Evolutionary conservation across 2,329 filamentous ascomycete species (phyloP).

Genomic region (Phialophora verrucosa): DNA sequence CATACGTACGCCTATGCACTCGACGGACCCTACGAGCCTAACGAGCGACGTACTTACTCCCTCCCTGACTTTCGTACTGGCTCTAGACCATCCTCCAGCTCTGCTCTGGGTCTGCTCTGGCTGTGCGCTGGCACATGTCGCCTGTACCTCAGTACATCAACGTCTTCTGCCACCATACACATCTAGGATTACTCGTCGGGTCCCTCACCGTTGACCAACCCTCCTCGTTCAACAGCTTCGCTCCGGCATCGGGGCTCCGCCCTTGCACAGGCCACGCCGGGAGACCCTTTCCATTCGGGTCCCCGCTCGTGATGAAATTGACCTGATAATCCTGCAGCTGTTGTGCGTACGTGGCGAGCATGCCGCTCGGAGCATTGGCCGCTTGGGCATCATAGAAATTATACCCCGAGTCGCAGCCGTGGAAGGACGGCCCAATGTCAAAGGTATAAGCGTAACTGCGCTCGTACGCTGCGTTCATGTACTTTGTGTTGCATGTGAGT

Average conservation of each 20-base stretch:
- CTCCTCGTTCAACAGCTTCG: slow-evolving; percentile 39
- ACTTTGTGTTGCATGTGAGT: slow-evolving; percentile 61
- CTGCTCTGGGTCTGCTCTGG: too few relatives aligned
- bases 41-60: too few relatives aligned
- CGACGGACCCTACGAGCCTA: too few relatives aligned
- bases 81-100: too few relatives aligned
- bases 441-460: slow-evolving; percentile 62
- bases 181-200: slow-evolving; percentile 34
- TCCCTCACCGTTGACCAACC: slow-evolving; percentile 45
- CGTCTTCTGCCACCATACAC: slow-evolving; percentile 59
- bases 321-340: slow-evolving; percentile 48
- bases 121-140: too few relatives aligned
- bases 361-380: slow-evolving; percentile 45
- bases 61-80: too few relatives aligned
- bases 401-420: slow-evolving; percentile 59
- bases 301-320: slow-evolving; percentile 46
- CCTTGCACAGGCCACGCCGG: slow-evolving; percentile 58
- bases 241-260: slow-evolving; percentile 49
- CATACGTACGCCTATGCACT: too few relatives aligned
- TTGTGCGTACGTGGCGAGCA: slow-evolving; percentile 43
- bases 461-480: slow-evolving; percentile 56
- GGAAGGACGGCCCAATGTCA: slow-evolving; percentile 59
- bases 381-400: slow-evolving; percentile 56
- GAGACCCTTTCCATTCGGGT: slow-evolving; percentile 45
- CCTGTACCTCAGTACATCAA: slow-evolving; percentile 34